Evolutionary conservation across 2,329 filamentous ascomycete genomes (phyloP), one percentile per base, ranked within the genome.

Genomic region (Aspergillus melleus): DNA sequence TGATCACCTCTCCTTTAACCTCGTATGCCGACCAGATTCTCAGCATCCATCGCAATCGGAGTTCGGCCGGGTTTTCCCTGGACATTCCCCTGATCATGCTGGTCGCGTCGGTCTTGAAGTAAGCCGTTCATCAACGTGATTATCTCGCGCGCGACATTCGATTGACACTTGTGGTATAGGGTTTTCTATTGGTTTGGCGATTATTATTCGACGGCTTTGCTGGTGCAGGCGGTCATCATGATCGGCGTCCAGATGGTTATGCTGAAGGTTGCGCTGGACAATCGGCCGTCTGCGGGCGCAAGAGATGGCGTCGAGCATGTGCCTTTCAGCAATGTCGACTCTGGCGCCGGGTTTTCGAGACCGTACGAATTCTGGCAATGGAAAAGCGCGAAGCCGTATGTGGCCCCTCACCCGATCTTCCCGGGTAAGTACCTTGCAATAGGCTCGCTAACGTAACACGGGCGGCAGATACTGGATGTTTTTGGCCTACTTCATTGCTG

Each of bases 51-150:
- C 81, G 81, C 64, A 82, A 76, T 59, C 81, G 83, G 66, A 84
- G 79, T 58, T 88, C 85, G 4, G 83, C 83, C 36, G 86, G 86
- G 32, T 89, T 89, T 74, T 88, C 86, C 16, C 77, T 89, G 66
- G 86, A 89, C 68, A 88, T 88, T 42, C 86, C 86, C 16, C 74
- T 88, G 67, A 88, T 88, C 64, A 88, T 88, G 86, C 83, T 88
- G 19, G 79, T 86, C 58, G 83, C 86, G 36, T 87, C 85, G 42
- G 86, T 88, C 59, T 71, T 88, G 19, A 88, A 88, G 83, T 86
- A 71, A 66, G 74, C 24, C 26, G 16, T 16, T 36, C 44, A n/a
- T 8, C 36, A n/a, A 19, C 16, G 3, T 63, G 59, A 24, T 19
- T 20, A 54, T 53, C n/a, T 42, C 36, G 26, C 52, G 46, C 42